A percentile compares a stretch with the other conserved stretches of the same genome.
These are phyloP conservation scores for Sisymbrium altissimum DNA, from an alignment of 345 rosid genomes.

Conservation along the genomic window DNA sequence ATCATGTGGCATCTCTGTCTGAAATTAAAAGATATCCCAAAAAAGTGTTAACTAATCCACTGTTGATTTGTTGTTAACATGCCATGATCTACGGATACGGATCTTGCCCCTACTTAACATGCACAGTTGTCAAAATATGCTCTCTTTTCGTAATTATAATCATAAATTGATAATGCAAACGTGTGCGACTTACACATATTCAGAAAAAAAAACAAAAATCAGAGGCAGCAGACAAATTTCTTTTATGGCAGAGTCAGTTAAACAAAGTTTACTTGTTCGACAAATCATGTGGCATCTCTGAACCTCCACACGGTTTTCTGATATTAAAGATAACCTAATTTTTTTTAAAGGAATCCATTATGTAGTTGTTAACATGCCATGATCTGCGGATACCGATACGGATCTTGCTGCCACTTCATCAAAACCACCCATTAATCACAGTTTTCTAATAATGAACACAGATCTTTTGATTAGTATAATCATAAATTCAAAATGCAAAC, in stretches of 20 bases:
- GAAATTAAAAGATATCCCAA: too few species aligned
- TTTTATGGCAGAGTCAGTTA: not conserved
- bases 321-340: not conserved
- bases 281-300: constrained; percentile 10
- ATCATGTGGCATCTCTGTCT: constrained; percentile 4
- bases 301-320: not conserved
- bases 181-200: too few species aligned
- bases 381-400: constrained; percentile 4
- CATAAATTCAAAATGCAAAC: not conserved
- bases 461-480: not conserved
- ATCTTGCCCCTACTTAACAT: too few species aligned
- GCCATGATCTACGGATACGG: too few species aligned
- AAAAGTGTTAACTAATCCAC: too few species aligned
- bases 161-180: too few species aligned
- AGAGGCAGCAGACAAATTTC: not conserved
- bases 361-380: not conserved
- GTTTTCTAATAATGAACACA: not conserved
- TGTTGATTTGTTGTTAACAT: too few species aligned
- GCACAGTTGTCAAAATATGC: too few species aligned
- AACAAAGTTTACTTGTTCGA: not conserved
- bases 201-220: too few species aligned
- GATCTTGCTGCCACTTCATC: constrained; percentile 14
- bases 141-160: too few species aligned
- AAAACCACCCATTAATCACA: not conserved
- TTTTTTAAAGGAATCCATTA: not conserved